A percentile compares a stretch with the other conserved stretches of the same genome.
Conservation (phyloP, 768 basidiomycete species). For the Tylopilus subfusipes region DNA sequence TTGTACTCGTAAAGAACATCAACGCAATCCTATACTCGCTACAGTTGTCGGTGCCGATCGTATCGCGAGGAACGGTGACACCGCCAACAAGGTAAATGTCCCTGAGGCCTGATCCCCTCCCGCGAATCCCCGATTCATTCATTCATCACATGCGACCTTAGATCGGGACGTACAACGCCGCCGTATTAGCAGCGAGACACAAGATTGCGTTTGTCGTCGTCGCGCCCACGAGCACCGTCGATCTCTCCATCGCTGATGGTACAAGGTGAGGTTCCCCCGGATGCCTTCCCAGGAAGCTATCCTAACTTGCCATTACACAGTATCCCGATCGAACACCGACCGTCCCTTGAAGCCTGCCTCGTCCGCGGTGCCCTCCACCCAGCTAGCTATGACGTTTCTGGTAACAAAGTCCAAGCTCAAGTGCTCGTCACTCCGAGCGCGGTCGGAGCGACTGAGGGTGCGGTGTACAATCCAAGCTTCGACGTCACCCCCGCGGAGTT, state of each 20-base stretch:
- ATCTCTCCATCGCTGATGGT: conserved; percentile 73
- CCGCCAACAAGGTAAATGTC: conserved; percentile 80
- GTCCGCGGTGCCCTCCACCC: conserved; percentile 80
- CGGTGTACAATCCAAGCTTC: conserved; percentile 89
- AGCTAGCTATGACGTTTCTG: conserved; percentile 34
- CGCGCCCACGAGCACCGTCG: conserved; percentile 89
- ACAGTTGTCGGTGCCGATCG: conserved; percentile 84
- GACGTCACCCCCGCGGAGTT: conserved; percentile 94
- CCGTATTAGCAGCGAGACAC: conserved; percentile 85
- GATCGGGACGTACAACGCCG: conserved; percentile 96
- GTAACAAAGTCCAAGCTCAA: conserved; percentile 60
- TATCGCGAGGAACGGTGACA: conserved; percentile 91
- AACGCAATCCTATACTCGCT: not conserved
- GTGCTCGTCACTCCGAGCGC: conserved; percentile 79
- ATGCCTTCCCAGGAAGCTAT: not conserved
- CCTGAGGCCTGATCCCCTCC: not conserved
- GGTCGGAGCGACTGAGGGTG: conserved; percentile 31
- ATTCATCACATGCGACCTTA: conserved; percentile 12
- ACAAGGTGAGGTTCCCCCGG: conserved; percentile 40
- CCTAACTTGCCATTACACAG: conserved; percentile 24
- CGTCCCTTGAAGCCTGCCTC: conserved; percentile 81
- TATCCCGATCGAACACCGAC: conserved; percentile 93
- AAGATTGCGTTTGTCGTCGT: conserved; percentile 90
- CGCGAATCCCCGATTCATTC: not conserved
- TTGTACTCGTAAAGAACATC: not conserved